Conservation (phyloP, 345 rosid genomes). For the Populus euphratica region DNA sequence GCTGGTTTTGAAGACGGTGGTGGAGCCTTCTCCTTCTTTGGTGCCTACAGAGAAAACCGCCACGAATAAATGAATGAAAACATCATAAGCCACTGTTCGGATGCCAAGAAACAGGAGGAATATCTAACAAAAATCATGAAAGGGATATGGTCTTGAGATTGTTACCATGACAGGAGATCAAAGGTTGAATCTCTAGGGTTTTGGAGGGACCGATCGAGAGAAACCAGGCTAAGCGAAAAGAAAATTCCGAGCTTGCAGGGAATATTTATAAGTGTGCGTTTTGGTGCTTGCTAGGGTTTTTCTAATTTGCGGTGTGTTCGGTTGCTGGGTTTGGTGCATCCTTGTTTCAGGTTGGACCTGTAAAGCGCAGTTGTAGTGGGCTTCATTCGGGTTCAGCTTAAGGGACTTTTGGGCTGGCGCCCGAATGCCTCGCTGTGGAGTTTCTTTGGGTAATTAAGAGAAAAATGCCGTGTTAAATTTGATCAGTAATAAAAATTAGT, state of each 20-base stretch:
- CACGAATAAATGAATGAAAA: neutral
- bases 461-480: neutral
- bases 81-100: neutral
- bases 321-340: neutral
- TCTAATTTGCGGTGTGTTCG: neutral
- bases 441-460: neutral
- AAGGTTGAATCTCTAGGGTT: neutral
- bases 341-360: neutral
- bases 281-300: neutral
- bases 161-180: neutral
- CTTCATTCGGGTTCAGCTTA: neutral
- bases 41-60: constrained; percentile 37
- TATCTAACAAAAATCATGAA: neutral
- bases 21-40: constrained; percentile 71
- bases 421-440: neutral
- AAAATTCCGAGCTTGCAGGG: neutral
- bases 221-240: neutral
- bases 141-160: neutral
- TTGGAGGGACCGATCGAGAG: neutral
- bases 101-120: neutral
- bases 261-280: neutral
- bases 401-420: neutral
- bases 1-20: constrained; percentile 74
- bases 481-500: no score
- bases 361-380: neutral